These are phyloP conservation scores for Cydonia oblonga DNA, from an alignment of 331 rosid species.

Conservation along the genomic window DNA sequence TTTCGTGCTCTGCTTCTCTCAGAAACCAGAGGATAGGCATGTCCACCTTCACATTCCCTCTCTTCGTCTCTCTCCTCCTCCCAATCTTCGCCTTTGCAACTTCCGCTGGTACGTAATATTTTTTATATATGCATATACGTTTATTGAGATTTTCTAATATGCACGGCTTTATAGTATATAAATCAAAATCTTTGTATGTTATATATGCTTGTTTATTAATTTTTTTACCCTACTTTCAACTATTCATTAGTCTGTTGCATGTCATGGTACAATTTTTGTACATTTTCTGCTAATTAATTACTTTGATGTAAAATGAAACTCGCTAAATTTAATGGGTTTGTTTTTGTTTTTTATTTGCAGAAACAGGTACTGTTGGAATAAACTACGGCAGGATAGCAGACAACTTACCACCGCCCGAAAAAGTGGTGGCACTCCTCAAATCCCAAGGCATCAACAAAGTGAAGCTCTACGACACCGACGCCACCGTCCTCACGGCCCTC, in stretches of 20 bases:
- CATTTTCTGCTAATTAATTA: background rate
- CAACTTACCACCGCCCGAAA: conserved; percentile 39
- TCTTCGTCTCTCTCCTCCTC: conserved; percentile 8
- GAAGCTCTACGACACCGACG: conserved; percentile 67
- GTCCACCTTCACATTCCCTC: conserved; percentile 16
- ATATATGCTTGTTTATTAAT: background rate
- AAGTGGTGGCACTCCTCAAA: conserved; percentile 62
- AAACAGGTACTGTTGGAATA: conserved; percentile 44
- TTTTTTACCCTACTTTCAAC: too few species aligned
- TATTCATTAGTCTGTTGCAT: too few species aligned
- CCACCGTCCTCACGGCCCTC: conserved; percentile 45
- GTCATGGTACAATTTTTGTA: background rate
- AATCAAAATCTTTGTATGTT: too few species aligned
- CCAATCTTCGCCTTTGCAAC: conserved; percentile 10
- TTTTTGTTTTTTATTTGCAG: conserved; percentile 7
- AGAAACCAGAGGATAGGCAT: conserved; percentile 19
- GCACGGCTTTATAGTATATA: background rate
- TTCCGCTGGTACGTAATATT: conserved; percentile 9
- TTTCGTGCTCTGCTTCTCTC: background rate
- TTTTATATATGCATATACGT: background rate
- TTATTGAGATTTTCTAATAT: background rate
- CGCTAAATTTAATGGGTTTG: background rate
- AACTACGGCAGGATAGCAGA: conserved; percentile 75
- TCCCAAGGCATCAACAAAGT: conserved; percentile 43
- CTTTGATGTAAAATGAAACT: background rate